Evolutionary conservation across 1,284 basidiomycete genomes (phyloP).

Genomic region (Apiotrichum sp.): DNA sequence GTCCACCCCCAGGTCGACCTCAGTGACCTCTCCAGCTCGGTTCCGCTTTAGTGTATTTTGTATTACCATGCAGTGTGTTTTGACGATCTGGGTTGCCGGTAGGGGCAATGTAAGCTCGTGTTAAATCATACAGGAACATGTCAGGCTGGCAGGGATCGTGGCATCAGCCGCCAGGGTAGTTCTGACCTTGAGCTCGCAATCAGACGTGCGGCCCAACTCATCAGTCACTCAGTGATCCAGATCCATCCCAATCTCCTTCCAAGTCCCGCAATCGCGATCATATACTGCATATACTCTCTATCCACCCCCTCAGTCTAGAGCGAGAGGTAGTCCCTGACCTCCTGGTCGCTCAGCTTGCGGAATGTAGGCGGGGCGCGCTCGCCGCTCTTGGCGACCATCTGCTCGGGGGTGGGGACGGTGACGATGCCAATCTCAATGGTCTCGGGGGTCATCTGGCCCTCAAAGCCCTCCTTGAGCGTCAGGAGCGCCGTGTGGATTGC

Average conservation of each 20-base stretch:
- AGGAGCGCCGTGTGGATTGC: slow-evolving; percentile 98
- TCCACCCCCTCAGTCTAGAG: slow-evolving; percentile 26
- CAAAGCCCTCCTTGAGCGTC: slow-evolving; percentile 97
- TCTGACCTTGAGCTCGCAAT: too few species aligned
- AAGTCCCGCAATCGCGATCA: too few species aligned
- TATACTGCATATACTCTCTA: too few species aligned
- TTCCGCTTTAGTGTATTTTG: not conserved
- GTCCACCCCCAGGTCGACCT: slow-evolving; percentile 47
- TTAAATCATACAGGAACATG: too few species aligned
- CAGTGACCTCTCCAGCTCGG: slow-evolving; percentile 42
- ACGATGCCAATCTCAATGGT: slow-evolving; percentile 98
- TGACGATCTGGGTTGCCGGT: too few species aligned
- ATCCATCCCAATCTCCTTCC: too few species aligned
- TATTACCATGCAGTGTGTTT: not conserved
- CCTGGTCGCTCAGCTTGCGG: slow-evolving; percentile 86
- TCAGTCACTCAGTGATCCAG: too few species aligned
- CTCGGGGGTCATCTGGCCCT: slow-evolving; percentile 99
- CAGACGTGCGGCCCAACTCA: too few species aligned
- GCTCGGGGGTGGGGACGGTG: slow-evolving; percentile 71
- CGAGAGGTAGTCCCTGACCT: slow-evolving; percentile 82
- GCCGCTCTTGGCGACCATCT: slow-evolving; percentile 62
- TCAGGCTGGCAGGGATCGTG: too few species aligned
- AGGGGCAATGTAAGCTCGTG: too few species aligned
- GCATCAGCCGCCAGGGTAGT: too few species aligned
- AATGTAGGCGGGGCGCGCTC: slow-evolving; percentile 79